These are phyloP conservation scores for Pyricularia sp. DNA, from an alignment of 2,329 filamentous ascomycete species.

Conservation along the genomic window DNA sequence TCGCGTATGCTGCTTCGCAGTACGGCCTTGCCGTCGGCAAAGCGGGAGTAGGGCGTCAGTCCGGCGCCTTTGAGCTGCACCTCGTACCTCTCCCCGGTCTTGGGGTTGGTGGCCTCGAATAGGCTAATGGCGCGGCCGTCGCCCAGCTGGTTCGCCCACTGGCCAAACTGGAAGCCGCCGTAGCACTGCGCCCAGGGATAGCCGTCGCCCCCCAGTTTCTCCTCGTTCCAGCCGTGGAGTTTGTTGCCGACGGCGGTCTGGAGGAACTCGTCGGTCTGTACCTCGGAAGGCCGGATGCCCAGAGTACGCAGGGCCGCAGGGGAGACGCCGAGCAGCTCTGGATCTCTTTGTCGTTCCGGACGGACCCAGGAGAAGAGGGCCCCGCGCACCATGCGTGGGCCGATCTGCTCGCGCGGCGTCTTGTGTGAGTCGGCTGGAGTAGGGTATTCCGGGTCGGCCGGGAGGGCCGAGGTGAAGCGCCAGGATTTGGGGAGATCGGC, in stretches of 20 bases:
- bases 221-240: slow-evolving; percentile 68
- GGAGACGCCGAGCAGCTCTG: slow-evolving; percentile 76
- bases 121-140: slow-evolving; percentile 91
- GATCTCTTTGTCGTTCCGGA: slow-evolving; percentile 60
- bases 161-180: slow-evolving; percentile 71
- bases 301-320: slow-evolving; percentile 70
- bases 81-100: slow-evolving; percentile 68
- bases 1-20: slow-evolving; percentile 87
- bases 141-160: slow-evolving; percentile 92
- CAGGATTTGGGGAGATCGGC: slow-evolving; percentile 54
- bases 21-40: slow-evolving; percentile 92
- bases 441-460: slow-evolving; percentile 67
- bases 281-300: slow-evolving; percentile 62
- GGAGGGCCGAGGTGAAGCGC: slow-evolving; percentile 57
- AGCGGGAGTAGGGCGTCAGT: slow-evolving; percentile 86
- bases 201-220: slow-evolving; percentile 32
- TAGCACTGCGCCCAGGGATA: slow-evolving; percentile 99
- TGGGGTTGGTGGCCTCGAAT: slow-evolving; percentile 76
- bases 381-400: slow-evolving; percentile 73
- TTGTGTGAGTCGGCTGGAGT: slow-evolving; percentile 75
- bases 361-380: slow-evolving; percentile 88
- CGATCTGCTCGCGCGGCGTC: slow-evolving; percentile 66
- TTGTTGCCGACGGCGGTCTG: slow-evolving; percentile 74
- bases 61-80: slow-evolving; percentile 92
- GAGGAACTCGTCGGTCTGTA: slow-evolving; percentile 63